Evolutionary conservation across 805 yeast genomes (phyloP).

Genomic region (Ogataea angusta): DNA sequence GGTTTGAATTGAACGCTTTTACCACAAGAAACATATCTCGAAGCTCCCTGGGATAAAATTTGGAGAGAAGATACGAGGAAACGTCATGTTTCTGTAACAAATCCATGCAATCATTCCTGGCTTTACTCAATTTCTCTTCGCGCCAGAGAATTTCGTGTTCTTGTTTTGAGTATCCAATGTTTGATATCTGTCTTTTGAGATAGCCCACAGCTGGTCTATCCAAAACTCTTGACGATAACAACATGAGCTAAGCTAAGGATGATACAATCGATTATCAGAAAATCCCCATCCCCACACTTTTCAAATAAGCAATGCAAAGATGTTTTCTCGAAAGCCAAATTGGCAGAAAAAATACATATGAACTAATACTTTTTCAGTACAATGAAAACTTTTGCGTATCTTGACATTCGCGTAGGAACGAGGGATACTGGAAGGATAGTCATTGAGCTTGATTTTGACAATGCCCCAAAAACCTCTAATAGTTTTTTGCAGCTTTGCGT

Average conservation of each 20-base stretch:
- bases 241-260: too few species aligned
- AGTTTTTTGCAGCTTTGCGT: constrained; percentile 50
- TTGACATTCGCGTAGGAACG: constrained; percentile 52
- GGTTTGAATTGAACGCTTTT: constrained; percentile 62
- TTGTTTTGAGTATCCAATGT: too few species aligned
- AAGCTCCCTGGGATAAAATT: constrained; percentile 64
- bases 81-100: constrained; percentile 50
- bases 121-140: constrained; percentile 18
- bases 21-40: constrained; percentile 62
- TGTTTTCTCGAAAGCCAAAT: too few species aligned
- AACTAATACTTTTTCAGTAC: too few species aligned
- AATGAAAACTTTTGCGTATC: constrained; percentile 30
- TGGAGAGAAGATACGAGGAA: constrained; percentile 62
- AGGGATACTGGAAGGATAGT: constrained; percentile 57
- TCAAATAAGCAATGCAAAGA: not conserved
- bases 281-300: constrained; percentile 6
- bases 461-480: constrained; percentile 55
- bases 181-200: too few species aligned
- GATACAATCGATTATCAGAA: not conserved
- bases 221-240: too few species aligned
- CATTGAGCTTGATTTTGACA: constrained; percentile 42
- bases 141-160: not conserved
- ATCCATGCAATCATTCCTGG: constrained; percentile 44
- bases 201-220: too few species aligned
- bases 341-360: too few species aligned